Conservation (phyloP, 768 basidiomycete species). For the Xerocomus brunneocitrinus region DNA sequence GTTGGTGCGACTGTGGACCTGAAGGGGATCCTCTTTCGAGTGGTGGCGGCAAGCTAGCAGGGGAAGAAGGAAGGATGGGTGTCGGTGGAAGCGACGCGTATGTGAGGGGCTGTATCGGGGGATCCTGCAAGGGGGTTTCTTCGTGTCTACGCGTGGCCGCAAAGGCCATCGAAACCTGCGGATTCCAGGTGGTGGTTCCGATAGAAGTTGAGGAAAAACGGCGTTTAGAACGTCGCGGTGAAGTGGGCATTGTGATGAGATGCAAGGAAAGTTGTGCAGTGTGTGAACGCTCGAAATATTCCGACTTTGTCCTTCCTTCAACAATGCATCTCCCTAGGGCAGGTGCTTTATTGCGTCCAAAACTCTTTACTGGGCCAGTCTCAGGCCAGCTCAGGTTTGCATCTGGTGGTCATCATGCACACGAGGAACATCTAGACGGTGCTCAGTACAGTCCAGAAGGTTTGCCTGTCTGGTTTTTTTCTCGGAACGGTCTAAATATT, state of each 20-base stretch:
- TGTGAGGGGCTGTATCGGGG: slow-evolving; percentile 37
- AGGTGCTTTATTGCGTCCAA: slow-evolving; percentile 33
- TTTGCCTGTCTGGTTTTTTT: slow-evolving; percentile 27
- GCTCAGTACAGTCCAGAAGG: slow-evolving; percentile 58
- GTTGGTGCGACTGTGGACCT: slow-evolving; percentile 23
- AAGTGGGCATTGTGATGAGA: slow-evolving; percentile 24
- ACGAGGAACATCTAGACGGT: slow-evolving; percentile 35
- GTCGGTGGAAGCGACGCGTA: slow-evolving; percentile 76
- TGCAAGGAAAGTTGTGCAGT: not conserved
- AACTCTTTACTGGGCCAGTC: slow-evolving; percentile 21
- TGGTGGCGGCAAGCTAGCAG: slow-evolving; percentile 23
- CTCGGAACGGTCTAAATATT: slow-evolving; percentile 3
- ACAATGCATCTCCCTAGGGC: slow-evolving; percentile 36
- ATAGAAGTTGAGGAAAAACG: slow-evolving; percentile 30
- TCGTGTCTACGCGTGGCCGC: slow-evolving; percentile 15
- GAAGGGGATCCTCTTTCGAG: slow-evolving; percentile 12
- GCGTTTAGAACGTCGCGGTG: slow-evolving; percentile 31
- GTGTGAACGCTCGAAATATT: slow-evolving; percentile 14
- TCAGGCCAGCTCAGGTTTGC: slow-evolving; percentile 40
- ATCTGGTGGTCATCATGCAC: slow-evolving; percentile 40
- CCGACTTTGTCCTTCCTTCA: not conserved
- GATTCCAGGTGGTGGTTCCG: slow-evolving; percentile 20
- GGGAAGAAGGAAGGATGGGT: slow-evolving; percentile 53
- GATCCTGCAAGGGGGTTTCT: slow-evolving; percentile 5
- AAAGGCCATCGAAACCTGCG: slow-evolving; percentile 9